Evolutionary conservation across 345 rosid genomes (phyloP).

Genomic region (Dipteronia dyeriana): DNA sequence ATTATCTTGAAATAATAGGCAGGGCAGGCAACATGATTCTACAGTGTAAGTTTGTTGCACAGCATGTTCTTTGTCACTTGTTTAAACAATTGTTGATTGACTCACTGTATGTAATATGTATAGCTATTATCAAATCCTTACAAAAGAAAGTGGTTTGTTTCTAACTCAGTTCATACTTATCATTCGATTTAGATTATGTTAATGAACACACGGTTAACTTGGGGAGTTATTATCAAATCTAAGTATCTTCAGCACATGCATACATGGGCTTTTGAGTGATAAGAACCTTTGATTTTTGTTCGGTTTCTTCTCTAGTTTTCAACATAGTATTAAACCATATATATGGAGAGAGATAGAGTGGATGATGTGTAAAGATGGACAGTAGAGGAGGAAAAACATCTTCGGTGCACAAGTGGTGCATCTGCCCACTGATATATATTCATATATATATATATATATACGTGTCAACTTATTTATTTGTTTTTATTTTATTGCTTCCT

Average conservation of each 20-base stretch:
- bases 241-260: neutral
- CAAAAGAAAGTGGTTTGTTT: no score
- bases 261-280: no score
- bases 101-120: neutral
- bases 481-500: no score
- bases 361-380: neutral
- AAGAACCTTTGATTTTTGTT: neutral
- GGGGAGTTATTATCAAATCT: no score
- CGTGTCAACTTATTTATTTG: no score
- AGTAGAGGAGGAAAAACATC: no score
- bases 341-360: constrained; percentile 22
- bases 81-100: neutral
- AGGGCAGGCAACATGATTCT: neutral
- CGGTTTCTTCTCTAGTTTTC: neutral
- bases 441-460: no score
- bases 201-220: no score
- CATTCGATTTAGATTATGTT: neutral
- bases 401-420: no score
- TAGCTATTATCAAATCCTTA: no score
- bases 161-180: no score
- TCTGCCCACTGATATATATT: no score
- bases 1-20: neutral
- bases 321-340: neutral
- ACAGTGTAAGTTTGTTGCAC: neutral
- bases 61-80: neutral